phyloP scores from a whole-genome alignment of 148 eudicot species.

The Amaranthus hypochondriacus region DNA sequence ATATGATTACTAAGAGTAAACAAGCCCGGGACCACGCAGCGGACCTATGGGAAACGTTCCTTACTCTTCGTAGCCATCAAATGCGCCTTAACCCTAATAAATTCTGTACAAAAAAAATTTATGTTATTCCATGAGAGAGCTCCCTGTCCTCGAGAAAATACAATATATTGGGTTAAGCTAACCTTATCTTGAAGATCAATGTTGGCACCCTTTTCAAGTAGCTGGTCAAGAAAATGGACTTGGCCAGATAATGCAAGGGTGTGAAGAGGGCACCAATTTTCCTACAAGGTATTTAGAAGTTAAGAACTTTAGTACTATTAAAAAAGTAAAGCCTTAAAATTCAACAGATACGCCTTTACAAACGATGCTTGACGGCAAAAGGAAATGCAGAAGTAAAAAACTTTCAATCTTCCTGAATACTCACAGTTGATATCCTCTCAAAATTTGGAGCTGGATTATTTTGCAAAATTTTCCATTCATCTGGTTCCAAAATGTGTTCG shows the following conservation, averaged over 20 bases:
- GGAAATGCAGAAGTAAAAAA: background rate
- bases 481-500: slow-evolving; percentile 64
- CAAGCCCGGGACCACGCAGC: no score
- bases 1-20: no score
- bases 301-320: background rate
- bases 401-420: slow-evolving; percentile 15
- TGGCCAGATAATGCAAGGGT: slow-evolving; percentile 86
- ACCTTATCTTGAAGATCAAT: slow-evolving; percentile 76
- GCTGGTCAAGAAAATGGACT: slow-evolving; percentile 63
- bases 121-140: slow-evolving; percentile 12
- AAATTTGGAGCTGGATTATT: slow-evolving; percentile 58
- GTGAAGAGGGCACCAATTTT: slow-evolving; percentile 78
- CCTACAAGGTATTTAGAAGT: slow-evolving; percentile 33
- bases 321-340: background rate
- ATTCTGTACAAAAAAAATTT: slow-evolving; percentile 43
- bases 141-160: background rate
- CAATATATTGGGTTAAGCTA: background rate
- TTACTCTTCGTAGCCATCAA: no score
- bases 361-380: background rate
- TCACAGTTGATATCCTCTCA: slow-evolving; percentile 73
- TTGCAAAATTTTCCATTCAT: slow-evolving; percentile 59
- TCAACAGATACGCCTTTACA: background rate
- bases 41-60: no score
- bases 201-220: slow-evolving; percentile 56
- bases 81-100: no score